Evolutionary conservation across 2,329 filamentous ascomycete genomes (phyloP), one percentile per base, ranked within the genome.

Genomic region (Ceratocystiopsis brevicomis): DNA sequence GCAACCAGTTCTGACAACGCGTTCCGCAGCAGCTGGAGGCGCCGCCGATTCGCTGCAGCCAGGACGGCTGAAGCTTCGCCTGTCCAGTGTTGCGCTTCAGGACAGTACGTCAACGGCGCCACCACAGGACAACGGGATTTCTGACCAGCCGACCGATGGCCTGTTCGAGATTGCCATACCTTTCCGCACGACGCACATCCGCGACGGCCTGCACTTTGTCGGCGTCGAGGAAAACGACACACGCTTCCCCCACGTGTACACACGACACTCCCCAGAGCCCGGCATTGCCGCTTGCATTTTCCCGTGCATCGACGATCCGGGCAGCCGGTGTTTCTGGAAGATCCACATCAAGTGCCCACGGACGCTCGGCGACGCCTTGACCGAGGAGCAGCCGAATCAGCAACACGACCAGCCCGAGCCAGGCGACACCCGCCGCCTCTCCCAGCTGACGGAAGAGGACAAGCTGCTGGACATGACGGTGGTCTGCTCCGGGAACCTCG

Each of bases 191-290:
- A 75, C 74, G 41, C 74, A 75, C 51, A 78, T 87, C 41, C 72
- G 84, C 39, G 90, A 98, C 57, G 88, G 85, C 18, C 60, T 96
- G 45, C 87, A 95, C 47, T 98, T 95, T 60, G 83, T 92, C 15
- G 87, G 90, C 4, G 72, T 90, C 35, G 77, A 85, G 38, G 76
- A 78, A 45, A 73, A 78, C 41, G 88, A 95, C 56, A 68, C 68
- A 44, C 74, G 87, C 48, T 98, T 87, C 57, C 86, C 90, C 0
- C 88, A 98, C 62, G 78, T 83, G 40, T 98, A 93, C 58, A 93
- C 88, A 0, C 79, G 78, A 37, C 86, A 88, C 54, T 81, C 79
- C 2, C 65, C 80, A 37, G 78, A 82, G 48, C 76, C 85, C 0
- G 86, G 87, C 30, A 78, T 76, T 16, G 78, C 85, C 1, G 88